Conservation (phyloP, 2,329 filamentous ascomycete genomes). For the Alternaria hordeiaustralica region DNA sequence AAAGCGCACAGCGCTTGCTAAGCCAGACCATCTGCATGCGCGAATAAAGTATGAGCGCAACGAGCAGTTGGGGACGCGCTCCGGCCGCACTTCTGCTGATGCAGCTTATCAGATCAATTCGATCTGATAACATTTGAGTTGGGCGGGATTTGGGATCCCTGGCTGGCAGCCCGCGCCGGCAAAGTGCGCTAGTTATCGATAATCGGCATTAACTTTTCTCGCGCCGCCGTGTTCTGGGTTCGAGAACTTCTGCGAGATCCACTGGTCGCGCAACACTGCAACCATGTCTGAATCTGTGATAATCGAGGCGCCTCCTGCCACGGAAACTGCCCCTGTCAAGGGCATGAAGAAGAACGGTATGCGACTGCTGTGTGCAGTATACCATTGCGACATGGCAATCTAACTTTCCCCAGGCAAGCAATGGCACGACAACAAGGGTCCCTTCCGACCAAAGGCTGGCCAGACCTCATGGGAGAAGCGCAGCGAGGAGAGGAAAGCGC, state of each 20-base stretch:
- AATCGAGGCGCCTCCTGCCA: slow-evolving; percentile 53
- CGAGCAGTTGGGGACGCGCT: slow-evolving; percentile 23
- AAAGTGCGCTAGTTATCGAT: slow-evolving; percentile 22
- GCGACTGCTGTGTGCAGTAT: neutral
- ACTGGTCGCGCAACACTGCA: slow-evolving; percentile 16
- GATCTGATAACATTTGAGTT: slow-evolving; percentile 13
- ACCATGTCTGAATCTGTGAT: slow-evolving; percentile 39
- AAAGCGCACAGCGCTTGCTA: slow-evolving; percentile 23
- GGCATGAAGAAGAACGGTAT: slow-evolving; percentile 85
- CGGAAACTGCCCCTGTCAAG: slow-evolving; percentile 48
- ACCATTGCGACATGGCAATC: slow-evolving; percentile 8
- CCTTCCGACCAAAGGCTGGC: slow-evolving; percentile 83
- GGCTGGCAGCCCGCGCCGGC: neutral
- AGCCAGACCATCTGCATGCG: slow-evolving; percentile 14
- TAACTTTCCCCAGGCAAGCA: slow-evolving; percentile 75
- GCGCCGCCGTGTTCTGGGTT: slow-evolving; percentile 15
- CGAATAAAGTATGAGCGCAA: slow-evolving; percentile 18
- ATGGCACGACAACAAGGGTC: slow-evolving; percentile 83
- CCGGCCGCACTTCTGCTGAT: neutral
- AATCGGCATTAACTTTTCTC: slow-evolving; percentile 33
- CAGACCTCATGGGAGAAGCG: slow-evolving; percentile 81
- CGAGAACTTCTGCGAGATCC: slow-evolving; percentile 21
- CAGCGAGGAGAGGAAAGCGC: slow-evolving; percentile 70
- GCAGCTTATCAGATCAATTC: slow-evolving; percentile 36
- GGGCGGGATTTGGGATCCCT: neutral